Base-by-base conservation (phyloP, 345 rosid species). In the Garcia nutans region DNA sequence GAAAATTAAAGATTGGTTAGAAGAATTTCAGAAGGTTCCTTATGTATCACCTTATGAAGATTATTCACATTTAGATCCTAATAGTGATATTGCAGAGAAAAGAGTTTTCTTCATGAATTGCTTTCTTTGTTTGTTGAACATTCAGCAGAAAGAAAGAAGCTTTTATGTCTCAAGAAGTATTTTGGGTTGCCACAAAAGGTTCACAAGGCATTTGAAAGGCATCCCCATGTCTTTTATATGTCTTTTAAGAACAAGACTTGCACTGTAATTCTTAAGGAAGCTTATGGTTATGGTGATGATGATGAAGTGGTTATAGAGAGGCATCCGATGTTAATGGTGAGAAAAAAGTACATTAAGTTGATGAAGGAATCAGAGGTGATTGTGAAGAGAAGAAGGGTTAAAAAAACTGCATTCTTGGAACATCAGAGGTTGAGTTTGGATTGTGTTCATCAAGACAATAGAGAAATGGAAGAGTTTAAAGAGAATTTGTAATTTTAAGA, bases 131-230 rank as follows among this genome's bases (percentile, higher is more conserved):
- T 94, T 73, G 98, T 94, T 4, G 98, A 92, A 63, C 92, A 92
- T 82, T 88, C 98, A 0, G 93, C 91, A 0, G 90, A 91, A 76
- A 88, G 97, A 88, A 91, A 85, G 80, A 92, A 82, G 81, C 85
- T 92, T 57, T 76, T 90, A 61, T 90, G 96, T 60, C 89, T 92
- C 42, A 91, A 89, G 86, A 90, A 94, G 79, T 76, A 79, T 72
- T 91, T 88, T 26, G 93, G 93, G 19, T 88, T 94, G 73, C 84
- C 84, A 8, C 84, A 81, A 67, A 81, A 77, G 15, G 86, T 91
- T 71, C 98, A 94, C 77, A 94, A 84, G 88, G 94, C 96, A 0
- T 94, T 92, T 83, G 96, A 94, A 86, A 88, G 97, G 81, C 97
- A 94, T 85, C 91, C 96, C 3, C 88, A 88, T 61, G 77, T 90